Percentiles rank a stretch among this genome's conserved stretches.
Conservation (phyloP, 108 stramenopile species). For the Cyclotella kingstonii region DNA sequence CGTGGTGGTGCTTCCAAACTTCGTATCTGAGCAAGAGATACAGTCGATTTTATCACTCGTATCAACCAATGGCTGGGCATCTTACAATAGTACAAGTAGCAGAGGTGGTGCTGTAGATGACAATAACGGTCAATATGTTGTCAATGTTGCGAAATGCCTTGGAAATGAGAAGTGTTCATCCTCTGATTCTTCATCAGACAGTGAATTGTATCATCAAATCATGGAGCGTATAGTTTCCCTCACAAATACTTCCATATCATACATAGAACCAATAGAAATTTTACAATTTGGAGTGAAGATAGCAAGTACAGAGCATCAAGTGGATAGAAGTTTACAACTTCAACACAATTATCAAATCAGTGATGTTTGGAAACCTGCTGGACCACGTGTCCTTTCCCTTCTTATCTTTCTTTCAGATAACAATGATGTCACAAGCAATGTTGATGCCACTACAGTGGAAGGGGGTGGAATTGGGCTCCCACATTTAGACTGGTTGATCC, state of each 20-base stretch:
- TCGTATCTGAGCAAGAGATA: constrained; percentile 29
- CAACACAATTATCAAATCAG: constrained; percentile 40
- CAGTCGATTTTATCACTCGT: constrained; percentile 20
- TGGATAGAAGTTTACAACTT: neutral
- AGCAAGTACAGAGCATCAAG: neutral
- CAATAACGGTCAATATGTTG: too few relatives aligned
- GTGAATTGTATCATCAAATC: constrained; percentile 30
- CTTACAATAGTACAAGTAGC: neutral
- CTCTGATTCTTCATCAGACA: neutral
- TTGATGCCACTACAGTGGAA: too few relatives aligned
- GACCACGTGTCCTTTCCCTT: constrained; percentile 43
- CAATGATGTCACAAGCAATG: neutral
- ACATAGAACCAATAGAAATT: constrained; percentile 44
- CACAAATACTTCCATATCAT: constrained; percentile 11
- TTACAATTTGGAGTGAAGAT: constrained; percentile 1
- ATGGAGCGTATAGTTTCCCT: constrained; percentile 34
- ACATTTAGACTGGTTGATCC: constrained; percentile 41
- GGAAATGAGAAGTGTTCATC: constrained; percentile 6
- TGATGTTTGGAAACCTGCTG: constrained; percentile 45
- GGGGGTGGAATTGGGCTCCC: constrained; percentile 53
- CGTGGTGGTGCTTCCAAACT: constrained; percentile 29
- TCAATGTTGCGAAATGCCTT: constrained; percentile 9
- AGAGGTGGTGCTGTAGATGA: too few relatives aligned
- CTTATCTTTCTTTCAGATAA: constrained; percentile 40
- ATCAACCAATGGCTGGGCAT: constrained; percentile 6